These are phyloP conservation scores for Amanita rubescens DNA, from an alignment of 768 basidiomycete species.

Conservation along the genomic window DNA sequence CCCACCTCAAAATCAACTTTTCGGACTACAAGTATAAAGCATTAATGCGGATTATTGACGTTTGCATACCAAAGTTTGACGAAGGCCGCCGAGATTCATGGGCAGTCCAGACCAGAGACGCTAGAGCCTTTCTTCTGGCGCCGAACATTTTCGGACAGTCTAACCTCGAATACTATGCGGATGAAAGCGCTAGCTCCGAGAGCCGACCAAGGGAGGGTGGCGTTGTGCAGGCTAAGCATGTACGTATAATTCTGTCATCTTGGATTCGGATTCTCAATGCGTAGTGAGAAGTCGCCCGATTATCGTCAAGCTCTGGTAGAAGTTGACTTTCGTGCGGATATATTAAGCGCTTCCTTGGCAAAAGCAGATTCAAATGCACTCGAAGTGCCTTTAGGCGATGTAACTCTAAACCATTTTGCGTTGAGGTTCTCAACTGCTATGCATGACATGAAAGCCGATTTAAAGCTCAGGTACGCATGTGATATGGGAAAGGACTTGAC, in stretches of 20 bases:
- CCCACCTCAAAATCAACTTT: conserved; percentile 81
- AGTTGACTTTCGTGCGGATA: conserved; percentile 81
- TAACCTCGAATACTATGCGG: conserved; percentile 63
- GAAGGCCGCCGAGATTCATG: conserved; percentile 23
- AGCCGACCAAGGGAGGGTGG: conserved; percentile 24
- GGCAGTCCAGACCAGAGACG: conserved; percentile 14
- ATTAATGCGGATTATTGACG: conserved; percentile 87
- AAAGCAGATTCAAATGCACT: conserved; percentile 52
- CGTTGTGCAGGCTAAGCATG: not conserved
- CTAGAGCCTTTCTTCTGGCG: conserved; percentile 43
- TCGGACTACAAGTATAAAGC: conserved; percentile 89
- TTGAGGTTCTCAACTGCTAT: conserved; percentile 70
- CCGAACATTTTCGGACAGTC: conserved; percentile 45
- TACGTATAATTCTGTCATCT: not conserved
- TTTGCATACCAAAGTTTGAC: conserved; percentile 80
- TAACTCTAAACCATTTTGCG: conserved; percentile 72
- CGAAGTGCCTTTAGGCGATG: conserved; percentile 73
- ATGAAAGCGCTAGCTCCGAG: conserved; percentile 45
- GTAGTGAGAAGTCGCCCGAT: conserved; percentile 26
- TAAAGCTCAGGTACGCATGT: conserved; percentile 59
- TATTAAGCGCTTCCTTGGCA: conserved; percentile 70
- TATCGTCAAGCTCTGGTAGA: conserved; percentile 64
- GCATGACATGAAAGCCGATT: conserved; percentile 80
- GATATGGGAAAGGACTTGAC: not conserved
- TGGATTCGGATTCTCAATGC: not conserved